Evolutionary conservation across 2,329 filamentous ascomycete species (phyloP), one percentile per base, ranked within the genome.

Genomic region (Fusarium sp.): DNA sequence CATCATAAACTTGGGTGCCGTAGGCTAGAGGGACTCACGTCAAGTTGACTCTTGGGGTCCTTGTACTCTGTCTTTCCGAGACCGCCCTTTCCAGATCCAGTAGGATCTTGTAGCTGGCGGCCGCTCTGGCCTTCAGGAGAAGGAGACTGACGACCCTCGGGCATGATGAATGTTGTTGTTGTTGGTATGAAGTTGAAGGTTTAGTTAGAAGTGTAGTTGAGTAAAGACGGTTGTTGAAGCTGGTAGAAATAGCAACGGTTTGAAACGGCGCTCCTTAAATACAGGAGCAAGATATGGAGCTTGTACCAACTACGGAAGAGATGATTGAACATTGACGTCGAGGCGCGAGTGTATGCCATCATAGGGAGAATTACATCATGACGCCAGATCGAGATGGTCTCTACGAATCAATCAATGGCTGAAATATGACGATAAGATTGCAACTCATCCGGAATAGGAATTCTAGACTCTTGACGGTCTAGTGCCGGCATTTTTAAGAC

Each of bases 101-200:
- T 86, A 14, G 88, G 79, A 9, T 89, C 89, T 72, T 89, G 84
- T 67, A 90, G 83, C 84, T 96, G 94, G 64, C 85, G 83, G 68
- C 89, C 91, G 40, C 87, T 84, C 83, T 94, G 93, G 75, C 82
- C 80, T 84, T 93, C 91, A 31, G 93, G 93, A 61, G 91, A 85
- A 71, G 94, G 95, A 35, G 94, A 97, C 84, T 97, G 89, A 80
- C 92, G 91, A 81, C 93, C 93, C 83, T 89, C 83, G 79, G 93
- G 91, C 92, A 94, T 94, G 79, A 73, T 91, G 70, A 73, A n/a
- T n/a, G n/a, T 76, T 78, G 73, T 81, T 40, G 49, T 68, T 59
- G 22, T 33, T 58, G 60, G 61, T 70, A 49, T 57, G 58, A 42
- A 56, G 44, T 49, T 29, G 33, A 7, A 46, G 22, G 11, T 24